Evolutionary conservation across 345 rosid species (phyloP), one percentile per base, ranked within the genome.

Genomic region (Salix suchowensis): DNA sequence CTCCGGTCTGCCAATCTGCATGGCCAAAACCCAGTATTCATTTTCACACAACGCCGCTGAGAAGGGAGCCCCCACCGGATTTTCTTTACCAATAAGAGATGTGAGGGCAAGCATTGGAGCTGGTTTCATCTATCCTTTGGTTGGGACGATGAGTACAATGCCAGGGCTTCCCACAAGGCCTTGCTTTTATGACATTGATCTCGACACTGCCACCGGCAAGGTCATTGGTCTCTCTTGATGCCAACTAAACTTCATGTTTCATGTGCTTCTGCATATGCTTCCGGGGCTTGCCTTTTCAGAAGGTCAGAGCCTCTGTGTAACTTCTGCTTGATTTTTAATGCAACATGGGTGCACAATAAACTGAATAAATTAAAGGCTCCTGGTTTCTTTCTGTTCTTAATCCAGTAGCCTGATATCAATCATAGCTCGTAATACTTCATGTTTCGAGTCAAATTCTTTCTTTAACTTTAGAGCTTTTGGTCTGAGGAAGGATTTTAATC

Each of bases 151-250:
- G 97, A 92, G 98, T 79, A 92, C 99, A 24, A 96, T 93, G 99
- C 98, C 98, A 12, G 98, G 99, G 71, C 97, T 96, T 70, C 98
- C 98, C 2, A 96, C 99, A 61, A 88, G 99, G 84, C 99, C 99
- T 44, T 92, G 97, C 85, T 96, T 96, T 79, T 96, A 92, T 9
- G 99, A 93, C 73, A 96, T 96, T 37, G 98, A 96, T 78, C 80
- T 93, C 1, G 89, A 93, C 83, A 89, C 95, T 6, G 86, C 77
- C 71, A 92, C 97, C 1, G 97, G 98, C 58, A 93, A 89, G 81
- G 96, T 96, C 68, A 80, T 88, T 32, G 99, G 99, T 52, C 97
- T 96, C 61, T 93, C 99, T 15, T 93, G 77, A 86, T 74, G 54
- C 60, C 60, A 21, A 21, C 60, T 54, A 2, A 54, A 54, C 24